Evolutionary conservation across 129 eudicot species (phyloP).

Genomic region (Glebionis coronaria): DNA sequence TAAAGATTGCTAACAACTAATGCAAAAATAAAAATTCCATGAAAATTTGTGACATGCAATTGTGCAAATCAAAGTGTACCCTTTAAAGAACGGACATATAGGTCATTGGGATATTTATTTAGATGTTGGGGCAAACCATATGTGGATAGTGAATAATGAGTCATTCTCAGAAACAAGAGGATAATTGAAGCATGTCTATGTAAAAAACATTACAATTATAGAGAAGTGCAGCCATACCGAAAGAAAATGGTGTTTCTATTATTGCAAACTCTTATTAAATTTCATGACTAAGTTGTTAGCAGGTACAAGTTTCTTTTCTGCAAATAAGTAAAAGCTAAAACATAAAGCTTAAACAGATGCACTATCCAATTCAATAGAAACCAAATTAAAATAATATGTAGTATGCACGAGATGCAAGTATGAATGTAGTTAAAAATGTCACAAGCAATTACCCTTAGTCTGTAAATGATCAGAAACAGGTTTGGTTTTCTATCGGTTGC

Average conservation of each 20-base stretch:
- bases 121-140: not conserved
- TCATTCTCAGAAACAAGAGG: not conserved
- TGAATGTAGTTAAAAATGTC: slow-evolving; percentile 19
- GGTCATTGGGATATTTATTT: no score
- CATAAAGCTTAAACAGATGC: not conserved
- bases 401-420: slow-evolving; percentile 14
- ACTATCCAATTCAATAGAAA: not conserved
- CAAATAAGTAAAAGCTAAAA: slow-evolving; percentile 11
- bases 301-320: slow-evolving; percentile 20
- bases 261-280: slow-evolving; percentile 2
- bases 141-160: not conserved
- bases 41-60: no score
- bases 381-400: slow-evolving; percentile 6
- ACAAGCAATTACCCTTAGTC: slow-evolving; percentile 17
- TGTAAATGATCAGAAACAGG: no score
- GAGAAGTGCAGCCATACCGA: not conserved
- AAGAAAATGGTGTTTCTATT: not conserved
- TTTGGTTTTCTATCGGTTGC: slow-evolving; percentile 54
- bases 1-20: no score
- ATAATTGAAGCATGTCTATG: not conserved
- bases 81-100: no score
- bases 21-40: no score
- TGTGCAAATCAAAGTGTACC: no score
- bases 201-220: not conserved
- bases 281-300: slow-evolving; percentile 25